Conservation (phyloP, 768 basidiomycete species). For the Termitomyces sp. region DNA sequence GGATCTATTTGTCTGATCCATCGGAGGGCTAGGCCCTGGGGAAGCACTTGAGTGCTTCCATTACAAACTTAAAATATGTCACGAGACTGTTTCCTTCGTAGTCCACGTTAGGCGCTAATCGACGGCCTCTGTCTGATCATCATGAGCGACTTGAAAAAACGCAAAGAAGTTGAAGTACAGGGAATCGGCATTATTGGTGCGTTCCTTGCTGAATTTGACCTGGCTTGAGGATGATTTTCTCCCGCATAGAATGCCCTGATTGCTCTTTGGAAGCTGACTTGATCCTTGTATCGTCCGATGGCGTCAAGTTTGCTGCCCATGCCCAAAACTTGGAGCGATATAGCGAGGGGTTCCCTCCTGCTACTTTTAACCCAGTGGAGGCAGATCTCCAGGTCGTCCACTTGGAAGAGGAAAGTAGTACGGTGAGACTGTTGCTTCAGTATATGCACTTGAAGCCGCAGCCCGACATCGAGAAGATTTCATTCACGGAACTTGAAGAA, state of each 20-base stretch:
- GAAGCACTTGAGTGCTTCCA: too few species aligned
- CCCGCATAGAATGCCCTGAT: not conserved
- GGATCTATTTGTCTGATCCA: too few species aligned
- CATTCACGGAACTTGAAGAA: not conserved
- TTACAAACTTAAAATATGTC: too few species aligned
- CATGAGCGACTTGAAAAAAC: not conserved
- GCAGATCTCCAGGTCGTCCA: not conserved
- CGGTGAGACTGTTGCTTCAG: not conserved
- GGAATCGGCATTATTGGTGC: not conserved
- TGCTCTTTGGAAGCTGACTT: constrained; percentile 2
- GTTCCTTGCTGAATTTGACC: not conserved
- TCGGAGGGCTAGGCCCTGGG: too few species aligned
- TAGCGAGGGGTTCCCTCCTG: constrained; percentile 4
- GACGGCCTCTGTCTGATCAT: not conserved
- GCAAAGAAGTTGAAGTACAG: not conserved
- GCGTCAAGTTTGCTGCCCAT: constrained; percentile 1
- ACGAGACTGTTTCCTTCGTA: too few species aligned
- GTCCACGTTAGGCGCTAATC: not conserved
- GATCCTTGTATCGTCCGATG: constrained; percentile 7
- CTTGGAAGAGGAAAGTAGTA: not conserved
- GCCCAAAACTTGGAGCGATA: constrained; percentile 4
- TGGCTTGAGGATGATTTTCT: not conserved
- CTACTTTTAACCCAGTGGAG: not conserved
- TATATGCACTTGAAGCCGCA: constrained; percentile 1
- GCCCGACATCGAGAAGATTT: constrained; percentile 3